Base-by-base conservation (phyloP, 2,329 filamentous ascomycete species). In the Trichoderma breve region DNA sequence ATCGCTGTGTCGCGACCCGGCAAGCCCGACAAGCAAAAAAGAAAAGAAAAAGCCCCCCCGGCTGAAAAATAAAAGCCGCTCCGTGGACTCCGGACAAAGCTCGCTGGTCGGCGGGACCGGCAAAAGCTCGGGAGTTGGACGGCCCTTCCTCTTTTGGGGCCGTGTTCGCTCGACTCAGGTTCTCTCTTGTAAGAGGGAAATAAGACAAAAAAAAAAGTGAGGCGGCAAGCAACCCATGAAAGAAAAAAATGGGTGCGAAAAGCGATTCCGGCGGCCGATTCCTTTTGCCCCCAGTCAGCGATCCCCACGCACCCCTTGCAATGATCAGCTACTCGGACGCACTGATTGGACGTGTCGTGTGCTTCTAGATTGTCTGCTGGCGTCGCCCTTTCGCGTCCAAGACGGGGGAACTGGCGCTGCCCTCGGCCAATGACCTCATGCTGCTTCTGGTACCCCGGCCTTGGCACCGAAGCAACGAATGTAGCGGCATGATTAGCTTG, bases 21-120 rank as follows among this genome's bases (percentile, higher is more conserved):
- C 57, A 66, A 68, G 61, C 32, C 64, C 64, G 71, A 62, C 26
- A 72, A 47, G 55, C 30, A 60, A 8, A 32, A 32, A 58, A 18
- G 18, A 39, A 43, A 4, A 7, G 7, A 15, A 43, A 43, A 43
- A 43, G 39, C 8, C 24, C 61, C 18, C 32, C 32, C 32, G 32
- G 64, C 64, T 55, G 57, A 34, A 53, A 67, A 67, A 72, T 61
- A 72, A 72, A 72, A 61, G 71, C 71, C 71, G 64, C 71, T 72
- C 71, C 71, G 71, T 72, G 63, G 71, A 69, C 57, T 72, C 71
- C 71, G 71, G 64, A 72, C 58, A 62, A 64, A 55, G 51, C 65
- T 68, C 55, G 65, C 65, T 51, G 30, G 28, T 68, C 30, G n/a
- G 34, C 34, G 36, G 67, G 26, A 12, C 60, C 26, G 69, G 70